Evolutionary conservation across 2,329 filamentous ascomycete genomes (phyloP), one percentile per base, ranked within the genome.

Genomic region (Fusarium pseudograminearum): DNA sequence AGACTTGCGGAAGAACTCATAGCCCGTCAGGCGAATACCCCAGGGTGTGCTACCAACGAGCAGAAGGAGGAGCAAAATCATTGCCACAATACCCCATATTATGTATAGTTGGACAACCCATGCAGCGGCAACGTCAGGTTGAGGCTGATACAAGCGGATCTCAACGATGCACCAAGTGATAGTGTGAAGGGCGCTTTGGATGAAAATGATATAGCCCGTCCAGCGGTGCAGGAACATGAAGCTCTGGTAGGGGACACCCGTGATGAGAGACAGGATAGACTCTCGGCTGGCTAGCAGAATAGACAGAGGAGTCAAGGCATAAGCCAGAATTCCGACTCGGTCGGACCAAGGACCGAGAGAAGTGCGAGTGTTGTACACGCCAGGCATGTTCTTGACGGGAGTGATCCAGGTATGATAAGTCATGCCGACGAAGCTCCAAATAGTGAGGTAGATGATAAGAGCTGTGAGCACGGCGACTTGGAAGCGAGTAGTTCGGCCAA

Each of bases 161-260:
- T 93, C 89, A 45, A 93, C 81, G 44, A 94, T 76, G 28, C 84
- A 87, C 91, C 91, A 94, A 56, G 83, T 86, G 28, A 94, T 84
- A 2, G 91, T 93, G 76, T 94, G 92, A 3, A 94, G 78, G 12
- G 84, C 79, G 4, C 87, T 86, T 75, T 94, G 91, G 1, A 87
- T 76, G 56, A 92, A 86, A 67, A 94, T 93, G 73, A 94, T 84
- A 65, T 91, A 90, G 9, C 92, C 91, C 0, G 90, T 81, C 91
- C 91, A 94, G 33, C 91, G 89, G 77, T 93, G 91, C 22, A 94
- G 80, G 74, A 94, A 94, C 78, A 91, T 90, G 83, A 94, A 93
- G 73, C 86, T 88, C 71, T 93, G 91, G 73, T 93, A 93, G 0
- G 92, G 91, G 1, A 94, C 83, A 2, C 92, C 91, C 0, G 91